Evolutionary conservation across 257 asterid genomes (phyloP), one percentile per base, ranked within the genome.

Genomic region (Apocynum venetum): DNA sequence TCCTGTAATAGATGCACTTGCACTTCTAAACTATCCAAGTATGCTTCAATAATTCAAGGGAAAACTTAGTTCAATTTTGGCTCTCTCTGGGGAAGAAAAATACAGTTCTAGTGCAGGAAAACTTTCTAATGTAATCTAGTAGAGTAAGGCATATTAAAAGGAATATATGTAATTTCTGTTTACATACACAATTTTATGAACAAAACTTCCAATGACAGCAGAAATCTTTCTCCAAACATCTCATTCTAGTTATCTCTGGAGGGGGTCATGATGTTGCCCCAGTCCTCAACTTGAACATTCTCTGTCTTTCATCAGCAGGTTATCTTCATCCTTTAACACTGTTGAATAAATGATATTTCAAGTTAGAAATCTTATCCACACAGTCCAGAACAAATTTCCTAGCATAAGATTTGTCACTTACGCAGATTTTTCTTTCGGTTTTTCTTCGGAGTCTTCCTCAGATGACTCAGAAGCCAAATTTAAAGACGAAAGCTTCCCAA

Each of bases 401-500:
- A 7, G 4, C 11, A 15, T 40, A 66, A 38, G 38, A 17, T 2
- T 40, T 65, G 43, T 48, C 43, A 85, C 97, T 96, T 76, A 90
- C 95, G 77, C 78, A 56, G 90, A 79, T 81, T 87, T 92, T 70
- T 91, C 91, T 68, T 82, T 83, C 48, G 92, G 72, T 19, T 84
- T 79, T 79, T 85, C 86, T 79, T 82, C 78, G 8, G 88, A 25
- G 73, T 82, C 91, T 84, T 85, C 92, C 72, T 89, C 89, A 0
- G 92, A 41, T n/a, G 88, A 80, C 77, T 88, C 96, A 2, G 87
- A 73, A 60, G 70, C 82, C 13, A 89, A 17, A 83, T 88, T 85
- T 79, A 95, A 74, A 75, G 89, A 85, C 8, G 98, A 84, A 79
- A 95, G 80, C 90, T 95, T 93, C 84, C 98, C 98, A 25, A 95